Evolutionary conservation across 1,139 yeast species (phyloP).

Genomic region (Pneumocystis carinii): DNA sequence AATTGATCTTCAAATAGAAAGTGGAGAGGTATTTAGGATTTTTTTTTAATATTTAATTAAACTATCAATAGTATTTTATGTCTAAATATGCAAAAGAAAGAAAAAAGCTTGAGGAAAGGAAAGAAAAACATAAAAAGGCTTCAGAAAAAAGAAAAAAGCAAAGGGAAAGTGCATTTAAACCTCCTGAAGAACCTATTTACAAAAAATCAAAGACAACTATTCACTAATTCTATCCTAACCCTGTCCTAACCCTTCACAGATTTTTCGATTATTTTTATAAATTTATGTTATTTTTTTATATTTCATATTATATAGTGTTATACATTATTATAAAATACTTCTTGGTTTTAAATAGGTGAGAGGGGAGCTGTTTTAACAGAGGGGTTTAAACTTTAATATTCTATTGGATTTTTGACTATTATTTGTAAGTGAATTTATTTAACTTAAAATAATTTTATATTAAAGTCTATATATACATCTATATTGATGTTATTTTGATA

Average conservation of each 20-base stretch:
- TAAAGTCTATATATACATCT: no score
- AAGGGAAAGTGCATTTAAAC: slow-evolving; percentile 62
- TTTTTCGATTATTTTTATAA: no score
- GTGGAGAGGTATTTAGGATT: slow-evolving; percentile 49
- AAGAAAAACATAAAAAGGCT: slow-evolving; percentile 59
- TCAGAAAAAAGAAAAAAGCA: slow-evolving; percentile 53
- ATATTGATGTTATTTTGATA: no score
- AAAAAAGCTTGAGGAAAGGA: slow-evolving; percentile 41
- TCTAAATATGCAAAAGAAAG: slow-evolving; percentile 32
- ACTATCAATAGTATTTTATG: slow-evolving; percentile 47
- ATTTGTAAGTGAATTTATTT: no score
- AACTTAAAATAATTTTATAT: no score
- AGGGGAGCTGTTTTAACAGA: no score
- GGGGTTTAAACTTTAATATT: no score
- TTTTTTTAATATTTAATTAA: slow-evolving; percentile 58
- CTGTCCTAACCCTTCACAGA: background rate
- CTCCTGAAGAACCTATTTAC: slow-evolving; percentile 50
- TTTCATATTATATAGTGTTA: no score
- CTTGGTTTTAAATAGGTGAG: no score
- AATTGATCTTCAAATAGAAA: slow-evolving; percentile 91
- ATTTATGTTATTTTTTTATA: no score
- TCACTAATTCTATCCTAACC: background rate
- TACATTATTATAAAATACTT: no score
- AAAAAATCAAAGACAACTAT: background rate
- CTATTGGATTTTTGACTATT: no score